These are phyloP conservation scores for Pseudonectria foliicola DNA, from an alignment of 2,329 filamentous ascomycete genomes.

Conservation along the genomic window DNA sequence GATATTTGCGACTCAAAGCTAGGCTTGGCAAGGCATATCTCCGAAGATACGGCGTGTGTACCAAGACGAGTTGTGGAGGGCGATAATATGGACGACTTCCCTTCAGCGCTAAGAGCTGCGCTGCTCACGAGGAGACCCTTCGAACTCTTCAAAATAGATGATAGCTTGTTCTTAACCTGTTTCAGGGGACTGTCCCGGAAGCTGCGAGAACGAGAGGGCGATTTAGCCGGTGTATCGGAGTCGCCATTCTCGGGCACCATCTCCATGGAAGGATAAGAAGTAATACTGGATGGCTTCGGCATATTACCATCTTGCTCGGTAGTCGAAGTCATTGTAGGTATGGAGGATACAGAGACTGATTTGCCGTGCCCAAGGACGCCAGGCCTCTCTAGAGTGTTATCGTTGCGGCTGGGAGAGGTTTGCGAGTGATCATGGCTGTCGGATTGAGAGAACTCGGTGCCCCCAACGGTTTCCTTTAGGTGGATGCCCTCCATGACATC, in stretches of 20 bases:
- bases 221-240: conserved; percentile 47
- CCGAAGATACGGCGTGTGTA: conserved; percentile 40
- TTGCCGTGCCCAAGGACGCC: conserved; percentile 41
- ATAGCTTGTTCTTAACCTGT: conserved; percentile 87
- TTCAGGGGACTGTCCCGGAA: conserved; percentile 74
- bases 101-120: conserved; percentile 55
- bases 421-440: conserved; percentile 5
- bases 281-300: conserved; percentile 55
- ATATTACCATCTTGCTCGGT: conserved; percentile 16
- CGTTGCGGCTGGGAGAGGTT: conserved; percentile 8
- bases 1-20: conserved; percentile 16
- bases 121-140: conserved; percentile 80
- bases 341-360: conserved; percentile 54
- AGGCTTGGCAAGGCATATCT: conserved; percentile 33
- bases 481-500: conserved; percentile 54
- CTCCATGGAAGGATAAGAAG: conserved; percentile 47
- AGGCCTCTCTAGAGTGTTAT: conserved; percentile 11
- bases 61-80: conserved; percentile 43
- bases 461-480: conserved; percentile 41
- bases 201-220: conserved; percentile 39
- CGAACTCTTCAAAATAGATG: conserved; percentile 82
- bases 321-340: conserved; percentile 26
- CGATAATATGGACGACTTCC: conserved; percentile 50
- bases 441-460: conserved; percentile 27
- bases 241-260: conserved; percentile 38